Conservation (phyloP, 257 asterid genomes). For the Echium plantagineum region DNA sequence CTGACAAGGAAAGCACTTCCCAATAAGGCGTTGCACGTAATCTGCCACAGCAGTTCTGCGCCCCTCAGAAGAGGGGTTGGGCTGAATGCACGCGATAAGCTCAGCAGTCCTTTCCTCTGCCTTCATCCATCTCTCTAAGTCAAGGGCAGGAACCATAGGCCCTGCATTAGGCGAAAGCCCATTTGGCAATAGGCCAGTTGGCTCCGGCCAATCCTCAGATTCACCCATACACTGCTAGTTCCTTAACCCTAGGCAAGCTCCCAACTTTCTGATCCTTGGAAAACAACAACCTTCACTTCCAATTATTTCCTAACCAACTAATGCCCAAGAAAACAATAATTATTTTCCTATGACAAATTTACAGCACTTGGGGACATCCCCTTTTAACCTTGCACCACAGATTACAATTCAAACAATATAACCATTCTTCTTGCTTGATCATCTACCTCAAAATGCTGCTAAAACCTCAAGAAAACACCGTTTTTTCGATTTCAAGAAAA, state of each 20-base stretch:
- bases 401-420: neutral
- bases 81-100: constrained; percentile 87
- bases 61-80: constrained; percentile 75
- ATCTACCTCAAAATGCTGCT: constrained; percentile 6
- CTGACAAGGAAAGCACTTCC: constrained; percentile 93
- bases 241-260: constrained; percentile 9
- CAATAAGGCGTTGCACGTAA: constrained; percentile 73
- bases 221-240: constrained; percentile 70
- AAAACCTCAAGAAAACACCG: neutral
- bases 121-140: constrained; percentile 67
- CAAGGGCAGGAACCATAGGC: constrained; percentile 43
- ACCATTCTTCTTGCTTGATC: constrained; percentile 8
- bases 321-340: neutral
- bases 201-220: constrained; percentile 67
- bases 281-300: neutral
- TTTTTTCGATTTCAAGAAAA: neutral
- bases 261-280: constrained; percentile 7
- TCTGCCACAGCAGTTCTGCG: constrained; percentile 87
- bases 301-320: neutral
- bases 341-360: neutral
- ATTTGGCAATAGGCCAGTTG: constrained; percentile 55
- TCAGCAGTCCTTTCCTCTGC: constrained; percentile 93
- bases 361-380: neutral
- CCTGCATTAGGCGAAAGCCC: constrained; percentile 78
- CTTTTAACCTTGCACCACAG: too few species aligned